These are phyloP conservation scores for Pythium brassicae DNA, from an alignment of 352 stramenopile genomes.

Conservation along the genomic window DNA sequence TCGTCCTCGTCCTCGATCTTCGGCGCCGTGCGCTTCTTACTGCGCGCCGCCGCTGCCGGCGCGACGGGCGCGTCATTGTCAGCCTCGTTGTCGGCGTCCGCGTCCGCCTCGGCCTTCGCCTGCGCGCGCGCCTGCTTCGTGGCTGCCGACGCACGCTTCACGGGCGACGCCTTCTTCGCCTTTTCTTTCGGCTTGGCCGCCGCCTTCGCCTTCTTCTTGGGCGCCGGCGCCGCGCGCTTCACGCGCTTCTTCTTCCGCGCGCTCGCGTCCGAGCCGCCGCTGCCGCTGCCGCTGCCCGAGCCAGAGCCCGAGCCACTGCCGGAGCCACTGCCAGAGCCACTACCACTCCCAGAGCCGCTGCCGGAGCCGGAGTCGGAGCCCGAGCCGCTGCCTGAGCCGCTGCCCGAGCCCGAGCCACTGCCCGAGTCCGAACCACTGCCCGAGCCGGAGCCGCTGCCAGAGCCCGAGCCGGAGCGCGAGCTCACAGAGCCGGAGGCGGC, in stretches of 20 bases:
- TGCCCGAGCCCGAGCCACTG: conserved; percentile 24
- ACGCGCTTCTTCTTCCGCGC: conserved; percentile 45
- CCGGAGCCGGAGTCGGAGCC: conserved; percentile 27
- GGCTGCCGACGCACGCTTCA: conserved; percentile 13
- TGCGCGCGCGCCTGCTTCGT: conserved; percentile 33
- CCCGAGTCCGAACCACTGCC: conserved; percentile 30
- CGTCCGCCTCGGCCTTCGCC: conserved; percentile 40
- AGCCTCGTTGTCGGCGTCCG: conserved; percentile 57
- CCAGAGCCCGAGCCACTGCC: conserved; percentile 23
- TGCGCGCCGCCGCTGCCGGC: conserved; percentile 16
- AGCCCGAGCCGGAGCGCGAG: conserved; percentile 36
- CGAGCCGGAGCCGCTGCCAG: conserved; percentile 19
- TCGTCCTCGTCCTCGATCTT: conserved; percentile 47
- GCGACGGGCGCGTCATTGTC: conserved; percentile 25
- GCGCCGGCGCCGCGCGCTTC: conserved; percentile 23
- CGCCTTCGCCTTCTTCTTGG: conserved; percentile 27
- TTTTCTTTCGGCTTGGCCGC: conserved; percentile 37
- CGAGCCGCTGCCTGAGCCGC: conserved; percentile 22
- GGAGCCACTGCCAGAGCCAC: conserved; percentile 23
- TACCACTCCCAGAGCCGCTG: conserved; percentile 23
- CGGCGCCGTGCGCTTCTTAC: conserved; percentile 30
- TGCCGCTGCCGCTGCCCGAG: conserved; percentile 20
- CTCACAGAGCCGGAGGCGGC: conserved; percentile 46
- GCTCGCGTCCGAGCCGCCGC: conserved; percentile 24
- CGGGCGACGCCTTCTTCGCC: conserved; percentile 16